phyloP scores from a whole-genome alignment of 495 filamentous ascomycete species.

The Penicillium steckii region DNA sequence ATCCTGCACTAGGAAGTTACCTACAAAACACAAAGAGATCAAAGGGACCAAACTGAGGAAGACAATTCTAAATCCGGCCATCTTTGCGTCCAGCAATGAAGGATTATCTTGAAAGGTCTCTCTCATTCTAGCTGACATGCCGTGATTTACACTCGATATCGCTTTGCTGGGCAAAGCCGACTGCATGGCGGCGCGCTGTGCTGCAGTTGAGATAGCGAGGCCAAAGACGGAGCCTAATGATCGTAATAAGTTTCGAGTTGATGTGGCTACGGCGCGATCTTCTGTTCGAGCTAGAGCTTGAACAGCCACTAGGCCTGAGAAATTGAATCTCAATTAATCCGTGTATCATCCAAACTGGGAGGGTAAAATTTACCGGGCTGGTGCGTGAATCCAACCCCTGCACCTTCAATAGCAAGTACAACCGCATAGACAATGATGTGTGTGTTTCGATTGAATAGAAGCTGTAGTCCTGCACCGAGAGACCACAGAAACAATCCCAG shows the following conservation, averaged over 20 bases:
- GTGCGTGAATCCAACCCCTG: slow-evolving; percentile 53
- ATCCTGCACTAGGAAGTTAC: slow-evolving; percentile 50
- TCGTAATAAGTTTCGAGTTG: slow-evolving; percentile 57
- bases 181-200: slow-evolving; percentile 45
- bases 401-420: slow-evolving; percentile 48
- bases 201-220: slow-evolving; percentile 51
- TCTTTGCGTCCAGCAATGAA: slow-evolving; percentile 44
- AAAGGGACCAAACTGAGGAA: slow-evolving; percentile 52
- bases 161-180: slow-evolving; percentile 36
- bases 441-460: slow-evolving; percentile 44
- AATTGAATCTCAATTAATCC: not conserved
- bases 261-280: slow-evolving; percentile 57
- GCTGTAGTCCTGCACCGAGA: slow-evolving; percentile 46
- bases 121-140: slow-evolving; percentile 25
- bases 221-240: slow-evolving; percentile 54
- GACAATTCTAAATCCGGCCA: slow-evolving; percentile 44
- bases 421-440: slow-evolving; percentile 43
- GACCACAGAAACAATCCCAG: slow-evolving; percentile 5
- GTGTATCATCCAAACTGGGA: not conserved
- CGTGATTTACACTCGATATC: no score
- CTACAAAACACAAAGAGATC: slow-evolving; percentile 46
- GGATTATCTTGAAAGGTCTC: slow-evolving; percentile 28
- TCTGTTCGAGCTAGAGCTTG: slow-evolving; percentile 53
- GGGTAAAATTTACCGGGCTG: slow-evolving; percentile 39
- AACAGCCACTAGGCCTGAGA: slow-evolving; percentile 46